Percentiles rank a stretch among this genome's conserved stretches.
Conservation (phyloP, 2,329 filamentous ascomycete genomes). For the Epichloe gansuensis region DNA sequence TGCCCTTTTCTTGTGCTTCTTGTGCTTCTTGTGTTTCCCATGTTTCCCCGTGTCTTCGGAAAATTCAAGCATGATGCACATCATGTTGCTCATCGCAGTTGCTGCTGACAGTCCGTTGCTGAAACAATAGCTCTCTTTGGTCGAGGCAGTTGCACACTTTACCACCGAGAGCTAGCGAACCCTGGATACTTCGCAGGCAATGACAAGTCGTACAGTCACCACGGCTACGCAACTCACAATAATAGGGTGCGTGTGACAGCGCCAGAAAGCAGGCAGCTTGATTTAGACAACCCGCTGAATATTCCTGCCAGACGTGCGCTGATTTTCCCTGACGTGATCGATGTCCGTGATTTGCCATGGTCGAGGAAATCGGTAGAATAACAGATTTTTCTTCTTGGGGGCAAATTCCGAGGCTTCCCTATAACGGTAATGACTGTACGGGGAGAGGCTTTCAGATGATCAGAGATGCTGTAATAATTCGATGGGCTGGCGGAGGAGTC, state of each 20-base stretch:
- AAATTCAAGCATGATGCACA: background rate
- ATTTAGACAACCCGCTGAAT: no score
- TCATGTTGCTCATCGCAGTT: background rate
- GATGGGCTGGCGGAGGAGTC: background rate
- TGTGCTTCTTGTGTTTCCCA: background rate
- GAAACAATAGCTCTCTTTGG: background rate
- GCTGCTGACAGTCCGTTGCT: background rate
- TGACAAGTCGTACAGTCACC: background rate
- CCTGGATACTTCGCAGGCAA: slow-evolving; percentile 1
- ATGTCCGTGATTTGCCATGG: background rate
- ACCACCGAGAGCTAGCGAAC: background rate
- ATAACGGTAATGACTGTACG: background rate
- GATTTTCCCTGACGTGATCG: background rate
- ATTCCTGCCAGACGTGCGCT: background rate
- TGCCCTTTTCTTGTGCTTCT: background rate
- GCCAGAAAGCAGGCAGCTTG: background rate
- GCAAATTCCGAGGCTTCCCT: background rate
- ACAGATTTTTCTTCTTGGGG: background rate
- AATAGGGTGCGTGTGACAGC: background rate
- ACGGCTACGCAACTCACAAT: background rate
- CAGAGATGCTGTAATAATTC: background rate
- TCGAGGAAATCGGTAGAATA: background rate
- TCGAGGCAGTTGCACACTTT: background rate
- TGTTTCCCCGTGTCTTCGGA: background rate
- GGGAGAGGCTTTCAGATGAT: background rate